Conservation (phyloP, 2,329 filamentous ascomycete species). For the Ophidiomyces ophidiicola region DNA sequence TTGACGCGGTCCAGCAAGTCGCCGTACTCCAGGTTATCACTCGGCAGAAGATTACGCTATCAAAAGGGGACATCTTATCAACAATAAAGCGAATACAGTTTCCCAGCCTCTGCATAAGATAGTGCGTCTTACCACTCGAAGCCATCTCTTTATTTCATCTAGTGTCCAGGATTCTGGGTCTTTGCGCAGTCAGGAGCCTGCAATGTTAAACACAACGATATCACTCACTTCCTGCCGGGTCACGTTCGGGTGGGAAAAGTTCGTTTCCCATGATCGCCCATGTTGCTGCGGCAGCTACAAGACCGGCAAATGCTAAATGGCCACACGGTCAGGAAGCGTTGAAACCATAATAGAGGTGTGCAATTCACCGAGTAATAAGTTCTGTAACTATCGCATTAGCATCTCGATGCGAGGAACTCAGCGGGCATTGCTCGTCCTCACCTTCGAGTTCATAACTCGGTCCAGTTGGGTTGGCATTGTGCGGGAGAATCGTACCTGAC, state of each 20-base stretch:
- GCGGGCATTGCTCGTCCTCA: conserved; percentile 24
- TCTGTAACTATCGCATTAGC: conserved; percentile 36
- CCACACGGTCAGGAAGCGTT: conserved; percentile 8
- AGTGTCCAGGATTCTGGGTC: conserved; percentile 62
- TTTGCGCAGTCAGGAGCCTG: conserved; percentile 20
- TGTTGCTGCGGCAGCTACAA: conserved; percentile 66
- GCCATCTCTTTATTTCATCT: conserved; percentile 69
- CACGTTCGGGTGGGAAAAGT: conserved; percentile 61
- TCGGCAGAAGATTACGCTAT: conserved; percentile 53
- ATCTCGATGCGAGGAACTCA: background rate
- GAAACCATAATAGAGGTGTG: conserved; percentile 1
- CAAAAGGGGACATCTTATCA: conserved; percentile 1
- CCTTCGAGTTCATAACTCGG: conserved; percentile 57
- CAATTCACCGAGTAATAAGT: conserved; percentile 53
- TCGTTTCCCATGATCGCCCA: conserved; percentile 80
- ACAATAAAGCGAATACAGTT: background rate
- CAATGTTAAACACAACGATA: conserved; percentile 16
- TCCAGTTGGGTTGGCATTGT: conserved; percentile 60
- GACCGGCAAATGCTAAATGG: conserved; percentile 58
- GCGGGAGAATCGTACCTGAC: background rate
- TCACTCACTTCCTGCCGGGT: conserved; percentile 62
- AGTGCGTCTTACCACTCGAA: conserved; percentile 51
- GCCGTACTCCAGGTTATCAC: conserved; percentile 46
- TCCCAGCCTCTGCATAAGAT: background rate
- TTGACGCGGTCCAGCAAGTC: conserved; percentile 57